Percentiles rank a stretch among this genome's conserved stretches.
phyloP scores from a whole-genome alignment of 371 early-diverging fungal genomes.

The Nematocida minor region DNA sequence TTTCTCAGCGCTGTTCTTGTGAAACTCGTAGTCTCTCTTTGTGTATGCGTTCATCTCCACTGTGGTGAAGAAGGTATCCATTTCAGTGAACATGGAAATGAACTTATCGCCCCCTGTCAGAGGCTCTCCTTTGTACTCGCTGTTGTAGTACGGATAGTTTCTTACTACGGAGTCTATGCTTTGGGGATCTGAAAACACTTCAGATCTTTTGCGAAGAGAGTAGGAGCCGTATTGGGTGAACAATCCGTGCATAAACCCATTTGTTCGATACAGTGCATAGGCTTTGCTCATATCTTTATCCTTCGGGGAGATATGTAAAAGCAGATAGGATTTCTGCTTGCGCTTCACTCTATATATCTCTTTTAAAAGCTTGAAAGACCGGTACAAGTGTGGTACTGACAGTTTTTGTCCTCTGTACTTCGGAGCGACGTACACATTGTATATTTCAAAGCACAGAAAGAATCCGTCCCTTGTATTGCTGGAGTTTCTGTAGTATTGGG shows the following conservation, averaged over 20 bases:
- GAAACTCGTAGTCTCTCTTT: neutral
- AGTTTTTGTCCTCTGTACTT: slow-evolving; percentile 11
- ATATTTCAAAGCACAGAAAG: slow-evolving; percentile 23
- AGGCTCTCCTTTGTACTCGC: neutral
- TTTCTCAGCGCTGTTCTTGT: neutral
- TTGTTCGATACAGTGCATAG: slow-evolving; percentile 34
- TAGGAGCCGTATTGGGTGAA: slow-evolving; percentile 7
- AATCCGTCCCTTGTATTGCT: neutral
- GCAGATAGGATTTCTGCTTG: neutral
- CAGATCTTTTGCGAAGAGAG: slow-evolving; percentile 2
- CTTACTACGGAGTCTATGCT: neutral
- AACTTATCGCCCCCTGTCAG: neutral
- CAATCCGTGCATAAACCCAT: slow-evolving; percentile 22
- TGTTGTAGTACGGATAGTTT: neutral
- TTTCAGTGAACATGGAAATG: neutral
- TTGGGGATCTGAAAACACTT: neutral
- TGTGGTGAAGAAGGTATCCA: neutral
- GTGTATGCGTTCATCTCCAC: slow-evolving; percentile 18
- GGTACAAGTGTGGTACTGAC: slow-evolving; percentile 21
- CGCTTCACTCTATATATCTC: neutral
- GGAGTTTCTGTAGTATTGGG: slow-evolving; percentile 17
- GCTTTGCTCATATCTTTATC: slow-evolving; percentile 27
- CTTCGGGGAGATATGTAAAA: slow-evolving; percentile 33
- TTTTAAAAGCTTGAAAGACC: slow-evolving; percentile 5
- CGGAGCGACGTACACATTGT: slow-evolving; percentile 28